Conservation (phyloP, 495 filamentous ascomycete species). For the Geopyxis carbonaria region DNA sequence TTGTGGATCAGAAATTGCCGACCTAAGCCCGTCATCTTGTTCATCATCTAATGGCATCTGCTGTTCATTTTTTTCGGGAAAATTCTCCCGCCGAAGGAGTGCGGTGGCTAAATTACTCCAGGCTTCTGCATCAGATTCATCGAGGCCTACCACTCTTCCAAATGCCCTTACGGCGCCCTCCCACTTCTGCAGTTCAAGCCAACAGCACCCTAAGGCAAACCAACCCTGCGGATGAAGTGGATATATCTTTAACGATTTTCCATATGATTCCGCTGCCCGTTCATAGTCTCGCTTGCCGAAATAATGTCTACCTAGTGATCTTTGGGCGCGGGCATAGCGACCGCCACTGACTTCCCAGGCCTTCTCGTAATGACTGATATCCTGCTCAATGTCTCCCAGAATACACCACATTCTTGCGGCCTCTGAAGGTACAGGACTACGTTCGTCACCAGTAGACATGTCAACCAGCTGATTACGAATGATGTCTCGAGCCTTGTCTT, state of each 20-base stretch:
- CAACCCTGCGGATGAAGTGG: constrained; percentile 64
- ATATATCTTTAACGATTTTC: constrained; percentile 57
- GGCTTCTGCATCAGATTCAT: constrained; percentile 74
- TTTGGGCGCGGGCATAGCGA: constrained; percentile 73
- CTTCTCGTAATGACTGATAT: constrained; percentile 55
- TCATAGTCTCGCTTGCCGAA: constrained; percentile 43
- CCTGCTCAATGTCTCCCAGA: constrained; percentile 69
- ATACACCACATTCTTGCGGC: constrained; percentile 87
- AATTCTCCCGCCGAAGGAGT: constrained; percentile 33
- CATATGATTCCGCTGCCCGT: constrained; percentile 63
- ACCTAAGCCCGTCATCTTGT: constrained; percentile 30
- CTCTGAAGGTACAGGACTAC: constrained; percentile 54
- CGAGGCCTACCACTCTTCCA: constrained; percentile 56
- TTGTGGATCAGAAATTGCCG: constrained; percentile 19
- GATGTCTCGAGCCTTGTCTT: constrained; percentile 62
- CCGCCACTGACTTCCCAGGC: constrained; percentile 75
- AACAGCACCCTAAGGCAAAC: constrained; percentile 80
- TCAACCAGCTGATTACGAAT: constrained; percentile 64
- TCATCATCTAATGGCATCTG: constrained; percentile 21
- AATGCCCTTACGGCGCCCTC: constrained; percentile 75
- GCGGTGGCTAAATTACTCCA: constrained; percentile 91
- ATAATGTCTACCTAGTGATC: constrained; percentile 65
- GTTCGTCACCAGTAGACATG: constrained; percentile 27
- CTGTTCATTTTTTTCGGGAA: background rate
- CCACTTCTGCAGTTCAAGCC: constrained; percentile 58